Evolutionary conservation across 805 yeast genomes (phyloP).

Genomic region (Ogataea pignaliae): DNA sequence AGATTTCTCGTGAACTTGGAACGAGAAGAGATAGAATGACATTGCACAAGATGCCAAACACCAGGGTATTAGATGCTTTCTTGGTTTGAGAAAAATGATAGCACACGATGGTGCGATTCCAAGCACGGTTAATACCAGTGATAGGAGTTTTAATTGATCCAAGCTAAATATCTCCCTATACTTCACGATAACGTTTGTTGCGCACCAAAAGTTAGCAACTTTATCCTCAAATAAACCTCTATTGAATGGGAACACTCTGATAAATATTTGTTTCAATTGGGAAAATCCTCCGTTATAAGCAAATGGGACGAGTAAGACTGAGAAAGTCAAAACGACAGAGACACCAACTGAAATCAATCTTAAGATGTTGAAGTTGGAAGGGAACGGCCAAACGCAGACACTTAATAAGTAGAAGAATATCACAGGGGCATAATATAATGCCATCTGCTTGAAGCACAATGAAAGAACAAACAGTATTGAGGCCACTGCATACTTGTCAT

Average conservation of each 20-base stretch:
- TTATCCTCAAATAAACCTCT: constrained; percentile 96
- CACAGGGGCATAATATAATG: constrained; percentile 86
- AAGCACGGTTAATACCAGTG: constrained; percentile 49
- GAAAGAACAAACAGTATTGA: constrained; percentile 75
- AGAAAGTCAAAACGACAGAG: constrained; percentile 56
- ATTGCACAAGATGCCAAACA: constrained; percentile 79
- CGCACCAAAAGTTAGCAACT: constrained; percentile 97
- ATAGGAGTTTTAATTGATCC: constrained; percentile 53
- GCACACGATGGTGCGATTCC: constrained; percentile 55
- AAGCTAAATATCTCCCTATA: constrained; percentile 52
- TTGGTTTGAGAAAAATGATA: constrained; percentile 46
- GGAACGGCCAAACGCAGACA: constrained; percentile 31
- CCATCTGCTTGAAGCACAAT: constrained; percentile 90
- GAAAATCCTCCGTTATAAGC: constrained; percentile 39
- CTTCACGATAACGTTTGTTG: constrained; percentile 76
- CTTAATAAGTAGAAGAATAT: constrained; percentile 79
- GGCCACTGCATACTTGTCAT: constrained; percentile 61
- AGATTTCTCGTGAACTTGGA: constrained; percentile 94
- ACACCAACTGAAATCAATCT: constrained; percentile 58
- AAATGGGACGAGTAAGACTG: constrained; percentile 56
- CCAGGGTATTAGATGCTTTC: constrained; percentile 53
- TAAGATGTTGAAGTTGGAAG: constrained; percentile 41
- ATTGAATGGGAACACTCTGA: constrained; percentile 83
- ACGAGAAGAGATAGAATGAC: constrained; percentile 85
- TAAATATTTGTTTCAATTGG: constrained; percentile 52